phyloP scores from a whole-genome alignment of 805 yeast species.

The Blastobotrys parvus region DNA sequence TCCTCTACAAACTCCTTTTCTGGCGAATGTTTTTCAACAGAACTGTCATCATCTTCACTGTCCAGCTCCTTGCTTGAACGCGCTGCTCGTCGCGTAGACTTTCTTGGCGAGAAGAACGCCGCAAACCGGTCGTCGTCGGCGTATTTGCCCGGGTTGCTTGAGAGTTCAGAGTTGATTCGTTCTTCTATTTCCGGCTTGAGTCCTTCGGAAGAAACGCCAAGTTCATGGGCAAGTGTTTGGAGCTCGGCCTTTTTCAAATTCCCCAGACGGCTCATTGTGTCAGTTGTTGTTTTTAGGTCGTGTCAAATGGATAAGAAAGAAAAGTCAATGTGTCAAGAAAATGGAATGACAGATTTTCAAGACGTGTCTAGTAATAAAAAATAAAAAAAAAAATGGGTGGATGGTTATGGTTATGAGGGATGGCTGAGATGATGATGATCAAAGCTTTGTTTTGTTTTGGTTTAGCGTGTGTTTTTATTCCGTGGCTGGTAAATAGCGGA shows the following conservation, averaged over 20 bases:
- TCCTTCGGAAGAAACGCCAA: constrained; percentile 27
- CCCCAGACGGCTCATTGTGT: constrained; percentile 25
- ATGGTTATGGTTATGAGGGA: too few species aligned
- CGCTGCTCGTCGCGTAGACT: constrained; percentile 4
- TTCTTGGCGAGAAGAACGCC: constrained; percentile 11
- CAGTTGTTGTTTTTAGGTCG: background rate
- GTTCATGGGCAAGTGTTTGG: constrained; percentile 29
- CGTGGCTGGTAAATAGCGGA: too few species aligned
- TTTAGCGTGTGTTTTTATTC: too few species aligned
- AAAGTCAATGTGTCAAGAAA: too few species aligned
- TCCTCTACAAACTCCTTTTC: constrained; percentile 10
- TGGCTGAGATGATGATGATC: too few species aligned
- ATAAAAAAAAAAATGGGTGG: background rate
- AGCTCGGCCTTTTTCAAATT: constrained; percentile 32
- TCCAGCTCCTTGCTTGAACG: too few species aligned
- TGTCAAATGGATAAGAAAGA: background rate
- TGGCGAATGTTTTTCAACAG: constrained; percentile 7
- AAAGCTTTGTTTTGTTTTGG: too few species aligned
- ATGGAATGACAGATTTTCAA: background rate
- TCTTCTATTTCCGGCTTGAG: constrained; percentile 24
- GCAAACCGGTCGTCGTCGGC: constrained; percentile 17
- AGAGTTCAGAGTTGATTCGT: constrained; percentile 19
- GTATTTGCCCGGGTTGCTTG: constrained; percentile 12
- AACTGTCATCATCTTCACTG: constrained; percentile 1
- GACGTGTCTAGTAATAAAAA: background rate